phyloP scores from a whole-genome alignment of 148 eudicot species.

The Polygonum aviculare region DNA sequence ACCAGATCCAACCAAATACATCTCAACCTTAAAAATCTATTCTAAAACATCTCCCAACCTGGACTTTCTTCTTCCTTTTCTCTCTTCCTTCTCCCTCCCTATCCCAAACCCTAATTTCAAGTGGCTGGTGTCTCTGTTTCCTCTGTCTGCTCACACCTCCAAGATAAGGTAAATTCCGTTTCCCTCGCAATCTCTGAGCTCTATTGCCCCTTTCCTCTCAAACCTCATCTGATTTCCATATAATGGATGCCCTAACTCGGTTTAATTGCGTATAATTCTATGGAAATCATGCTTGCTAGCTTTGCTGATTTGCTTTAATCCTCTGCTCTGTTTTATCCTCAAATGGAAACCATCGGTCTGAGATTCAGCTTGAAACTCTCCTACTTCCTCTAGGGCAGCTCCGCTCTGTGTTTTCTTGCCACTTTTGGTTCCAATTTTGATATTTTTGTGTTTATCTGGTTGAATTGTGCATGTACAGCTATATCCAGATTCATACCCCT shows the following conservation, averaged over 20 bases:
- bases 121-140: slow-evolving; percentile 14
- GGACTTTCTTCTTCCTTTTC: slow-evolving; percentile 12
- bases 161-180: neutral
- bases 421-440: neutral
- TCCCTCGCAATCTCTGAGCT: neutral
- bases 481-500: neutral
- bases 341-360: neutral
- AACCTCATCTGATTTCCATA: neutral
- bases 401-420: neutral
- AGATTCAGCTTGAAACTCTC: slow-evolving; percentile 2
- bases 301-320: neutral
- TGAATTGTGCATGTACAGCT: neutral
- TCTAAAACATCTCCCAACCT: slow-evolving; percentile 11
- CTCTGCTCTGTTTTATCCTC: neutral
- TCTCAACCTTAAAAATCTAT: slow-evolving; percentile 1
- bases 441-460: neutral
- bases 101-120: slow-evolving; percentile 54
- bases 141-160: slow-evolving; percentile 1
- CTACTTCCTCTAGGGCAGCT: neutral
- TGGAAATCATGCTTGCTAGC: slow-evolving; percentile 4
- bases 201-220: neutral
- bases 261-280: neutral
- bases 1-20: slow-evolving; percentile 5
- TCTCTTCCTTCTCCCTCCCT: slow-evolving; percentile 23
- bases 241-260: neutral